Evolutionary conservation across 2,329 filamentous ascomycete genomes (phyloP).

Genomic region (Lachnellula subtilissima): DNA sequence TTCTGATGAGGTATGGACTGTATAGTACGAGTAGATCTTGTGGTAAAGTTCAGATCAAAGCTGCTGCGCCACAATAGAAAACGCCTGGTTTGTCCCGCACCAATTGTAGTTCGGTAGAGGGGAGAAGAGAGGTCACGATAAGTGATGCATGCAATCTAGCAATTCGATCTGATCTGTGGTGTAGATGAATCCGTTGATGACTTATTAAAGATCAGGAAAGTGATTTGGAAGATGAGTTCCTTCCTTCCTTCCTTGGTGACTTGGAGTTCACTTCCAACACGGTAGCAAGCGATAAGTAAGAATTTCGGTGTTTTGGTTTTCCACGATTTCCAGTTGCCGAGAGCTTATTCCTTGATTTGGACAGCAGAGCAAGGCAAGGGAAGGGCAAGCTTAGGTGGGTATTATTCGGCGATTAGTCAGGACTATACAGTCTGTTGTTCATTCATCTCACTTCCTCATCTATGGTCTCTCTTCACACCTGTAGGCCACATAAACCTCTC

Average conservation of each 20-base stretch:
- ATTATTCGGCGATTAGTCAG: too few relatives aligned
- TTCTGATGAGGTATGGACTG: not conserved
- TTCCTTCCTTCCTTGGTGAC: too few relatives aligned
- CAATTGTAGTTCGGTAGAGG: not conserved
- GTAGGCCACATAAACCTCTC: too few relatives aligned
- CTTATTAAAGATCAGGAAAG: not conserved
- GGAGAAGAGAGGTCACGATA: not conserved
- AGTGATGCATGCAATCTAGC: conserved; percentile 2
- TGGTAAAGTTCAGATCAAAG: not conserved
- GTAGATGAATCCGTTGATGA: not conserved
- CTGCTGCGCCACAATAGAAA: conserved; percentile 8
- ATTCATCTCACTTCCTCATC: too few relatives aligned
- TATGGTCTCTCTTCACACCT: too few relatives aligned
- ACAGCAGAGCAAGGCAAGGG: not conserved
- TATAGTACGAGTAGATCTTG: not conserved
- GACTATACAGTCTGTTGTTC: too few relatives aligned
- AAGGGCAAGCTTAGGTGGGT: too few relatives aligned
- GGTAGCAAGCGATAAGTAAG: not conserved
- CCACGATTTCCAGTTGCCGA: not conserved
- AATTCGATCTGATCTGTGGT: not conserved
- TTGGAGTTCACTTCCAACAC: not conserved
- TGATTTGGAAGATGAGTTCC: too few relatives aligned
- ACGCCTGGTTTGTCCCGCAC: not conserved
- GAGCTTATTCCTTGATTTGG: not conserved
- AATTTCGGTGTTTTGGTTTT: too few relatives aligned